Evolutionary conservation across 495 filamentous ascomycete genomes (phyloP), one percentile per base, ranked within the genome.

Genomic region (Hapsidospora chrysogenum): DNA sequence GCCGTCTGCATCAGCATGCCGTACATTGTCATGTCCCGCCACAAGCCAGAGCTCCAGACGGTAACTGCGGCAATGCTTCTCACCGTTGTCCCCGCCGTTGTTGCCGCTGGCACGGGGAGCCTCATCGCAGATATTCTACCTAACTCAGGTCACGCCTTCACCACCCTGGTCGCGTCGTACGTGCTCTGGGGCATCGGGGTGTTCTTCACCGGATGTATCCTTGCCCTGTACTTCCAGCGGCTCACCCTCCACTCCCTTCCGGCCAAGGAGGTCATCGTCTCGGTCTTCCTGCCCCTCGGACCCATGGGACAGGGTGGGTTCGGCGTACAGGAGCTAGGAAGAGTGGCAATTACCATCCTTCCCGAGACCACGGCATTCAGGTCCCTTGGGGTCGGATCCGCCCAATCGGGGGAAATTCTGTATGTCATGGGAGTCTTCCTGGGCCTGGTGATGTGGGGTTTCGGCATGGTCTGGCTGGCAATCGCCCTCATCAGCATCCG

Each of bases 41-140:
- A 63, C 29, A 48, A 38, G 18, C 42, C 44, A 7, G 40, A 41
- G 15, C 45, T 57, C 15, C 17, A 36, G 3, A 36, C 38, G 0
- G 72, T 78, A 60, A 78, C 70, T 2, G 75, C 73, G 0, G 55
- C 56, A 4, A 74, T 64, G 58, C 61, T 80, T 4, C 54, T 78
- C 1, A 73, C 75, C 9, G 68, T 79, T 15, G 71, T 77, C 20
- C 49, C 60, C 6, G 48, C 61, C 9, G 63, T 76, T 11, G 70
- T 78, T n/a, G 65, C 72, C 1, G 57, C 72, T 1, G 62, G 68
- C 3, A 60, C 70, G 1, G 74, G 72, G 0, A 62, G 52, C 13
- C 46, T 74, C 17, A 69, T 78, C 1, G 70, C 74, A 0, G 58
- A 48, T 9, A 51, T 62, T 1, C 51, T 79, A 0, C 58, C 61